These are phyloP conservation scores for Populus pruinosa DNA, from an alignment of 345 rosid species.

Conservation along the genomic window DNA sequence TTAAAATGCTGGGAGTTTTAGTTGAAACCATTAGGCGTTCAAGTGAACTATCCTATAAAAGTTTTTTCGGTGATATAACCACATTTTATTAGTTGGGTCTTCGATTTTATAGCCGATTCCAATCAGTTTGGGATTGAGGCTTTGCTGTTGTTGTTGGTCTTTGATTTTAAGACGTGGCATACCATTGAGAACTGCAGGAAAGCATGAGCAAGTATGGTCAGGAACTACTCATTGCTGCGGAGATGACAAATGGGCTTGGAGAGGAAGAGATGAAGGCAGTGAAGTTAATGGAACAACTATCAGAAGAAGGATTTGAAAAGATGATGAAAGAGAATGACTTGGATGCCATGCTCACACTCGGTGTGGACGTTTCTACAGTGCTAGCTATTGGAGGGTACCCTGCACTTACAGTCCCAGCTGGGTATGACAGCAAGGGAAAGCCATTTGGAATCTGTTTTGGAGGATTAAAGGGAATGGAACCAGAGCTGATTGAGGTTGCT, in stretches of 20 bases:
- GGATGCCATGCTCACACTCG: constrained; percentile 51
- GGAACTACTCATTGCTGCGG: constrained; percentile 35
- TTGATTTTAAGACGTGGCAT: background rate
- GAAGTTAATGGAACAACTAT: constrained; percentile 23
- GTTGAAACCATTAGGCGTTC: too few relatives aligned
- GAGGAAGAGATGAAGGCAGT: constrained; percentile 28
- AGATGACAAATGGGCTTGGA: constrained; percentile 39
- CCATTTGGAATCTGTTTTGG: constrained; percentile 69
- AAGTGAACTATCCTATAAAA: too few relatives aligned
- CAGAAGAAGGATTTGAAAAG: constrained; percentile 50
- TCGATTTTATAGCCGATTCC: too few relatives aligned
- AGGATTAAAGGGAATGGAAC: constrained; percentile 60
- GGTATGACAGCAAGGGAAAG: constrained; percentile 40
- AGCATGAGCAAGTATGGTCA: constrained; percentile 48
- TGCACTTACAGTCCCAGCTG: constrained; percentile 64
- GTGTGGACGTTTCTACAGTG: constrained; percentile 16
- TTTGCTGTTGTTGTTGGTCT: too few relatives aligned
- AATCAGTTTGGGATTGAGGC: too few relatives aligned
- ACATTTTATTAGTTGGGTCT: too few relatives aligned
- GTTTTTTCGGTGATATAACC: too few relatives aligned
- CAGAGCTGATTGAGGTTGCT: constrained; percentile 65
- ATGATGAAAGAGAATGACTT: constrained; percentile 43
- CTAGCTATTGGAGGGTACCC: constrained; percentile 71
- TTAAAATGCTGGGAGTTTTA: too few relatives aligned
- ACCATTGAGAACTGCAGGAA: constrained; percentile 36